Base-by-base conservation (phyloP, 1,139 yeast species). In the Hemisphaericaspora xylofermentans region DNA sequence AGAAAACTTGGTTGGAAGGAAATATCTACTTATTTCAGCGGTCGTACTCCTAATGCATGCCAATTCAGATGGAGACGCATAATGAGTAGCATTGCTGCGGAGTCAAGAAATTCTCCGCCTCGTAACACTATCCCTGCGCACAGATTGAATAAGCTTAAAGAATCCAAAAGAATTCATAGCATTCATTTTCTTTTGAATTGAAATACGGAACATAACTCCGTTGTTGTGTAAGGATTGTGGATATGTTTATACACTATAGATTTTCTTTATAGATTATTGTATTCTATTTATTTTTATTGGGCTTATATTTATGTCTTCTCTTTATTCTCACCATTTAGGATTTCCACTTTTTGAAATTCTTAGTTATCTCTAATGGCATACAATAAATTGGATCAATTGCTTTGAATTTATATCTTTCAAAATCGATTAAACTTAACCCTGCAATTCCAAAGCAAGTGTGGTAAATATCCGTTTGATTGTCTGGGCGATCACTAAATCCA, bases 371-470 rank as follows among this genome's bases (percentile, higher is more conserved):
- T 8, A 49, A 55, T 1, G 98, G 96, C 74, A 93, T 75, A 56
- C 98, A 93, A 60, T 87, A 91, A 1, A 83, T 74, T 0, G 99
- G 97, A 60, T 89, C 94, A 19, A 94, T 77, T 5, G 71, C 71
- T 13, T 64, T 71, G 30, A 93, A 66, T 31, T 54, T 56, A 40
- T 61, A 67, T 45, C 58, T 66, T 35, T 76, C 79, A 44, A 65
- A 76, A 6, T 85, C 84, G 61, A 91, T 71, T 43, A 93, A 59
- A 53, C 95, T 83, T 41, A 94, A 69, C 0, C 96, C 98, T 0
- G 96, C 82, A 22, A 93, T 68, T 1, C 96, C 96, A 64, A 93
- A 93, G 32, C 86, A 74, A 0, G 98, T 93, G 57, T 93, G 99
- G 58, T 80, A 93, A 0, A 94, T 93, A 58, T 93, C 99, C 1